Percentiles rank a stretch among this genome's conserved stretches.
phyloP scores from a whole-genome alignment of 1,139 yeast species.

The Yamadazyma sp. region DNA sequence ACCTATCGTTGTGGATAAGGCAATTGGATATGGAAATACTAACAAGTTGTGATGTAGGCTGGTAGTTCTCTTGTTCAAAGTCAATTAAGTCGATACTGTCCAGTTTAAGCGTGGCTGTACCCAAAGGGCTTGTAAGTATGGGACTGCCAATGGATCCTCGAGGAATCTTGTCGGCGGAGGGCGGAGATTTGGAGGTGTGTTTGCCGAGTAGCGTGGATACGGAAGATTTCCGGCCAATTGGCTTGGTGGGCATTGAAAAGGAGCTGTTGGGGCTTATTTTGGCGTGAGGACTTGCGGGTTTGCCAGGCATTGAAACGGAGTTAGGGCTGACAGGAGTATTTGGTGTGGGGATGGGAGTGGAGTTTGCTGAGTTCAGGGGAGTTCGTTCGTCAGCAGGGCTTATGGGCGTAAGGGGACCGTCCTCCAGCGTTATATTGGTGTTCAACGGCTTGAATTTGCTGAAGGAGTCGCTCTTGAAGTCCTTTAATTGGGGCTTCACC shows the following conservation, averaged over 20 bases:
- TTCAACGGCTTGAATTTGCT: conserved; percentile 8
- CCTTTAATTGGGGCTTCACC: conserved; percentile 5
- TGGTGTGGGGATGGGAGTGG: too few relatives aligned
- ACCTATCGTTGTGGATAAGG: conserved; percentile 35
- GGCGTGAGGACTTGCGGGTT: too few relatives aligned
- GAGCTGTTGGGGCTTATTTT: conserved; percentile 6
- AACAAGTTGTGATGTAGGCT: conserved; percentile 7
- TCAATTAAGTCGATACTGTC: conserved; percentile 1
- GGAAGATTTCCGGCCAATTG: background rate
- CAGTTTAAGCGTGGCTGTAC: background rate
- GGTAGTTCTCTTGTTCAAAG: conserved; percentile 4
- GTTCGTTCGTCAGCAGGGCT: conserved; percentile 2
- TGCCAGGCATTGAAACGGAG: too few relatives aligned
- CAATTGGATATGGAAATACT: conserved; percentile 36
- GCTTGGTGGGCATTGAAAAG: background rate
- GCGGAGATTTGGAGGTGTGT: background rate
- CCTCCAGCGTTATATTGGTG: background rate
- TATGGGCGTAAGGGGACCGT: conserved; percentile 4
- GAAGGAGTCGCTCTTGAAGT: conserved; percentile 10
- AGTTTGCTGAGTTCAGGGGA: too few relatives aligned
- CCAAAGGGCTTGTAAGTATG: conserved; percentile 5
- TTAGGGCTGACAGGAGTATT: too few relatives aligned
- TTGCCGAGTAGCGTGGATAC: background rate
- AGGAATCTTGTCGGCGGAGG: background rate
- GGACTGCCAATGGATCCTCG: conserved; percentile 4